Evolutionary conservation across 805 yeast genomes (phyloP).

Genomic region (Maudiozyma saulgeensis): DNA sequence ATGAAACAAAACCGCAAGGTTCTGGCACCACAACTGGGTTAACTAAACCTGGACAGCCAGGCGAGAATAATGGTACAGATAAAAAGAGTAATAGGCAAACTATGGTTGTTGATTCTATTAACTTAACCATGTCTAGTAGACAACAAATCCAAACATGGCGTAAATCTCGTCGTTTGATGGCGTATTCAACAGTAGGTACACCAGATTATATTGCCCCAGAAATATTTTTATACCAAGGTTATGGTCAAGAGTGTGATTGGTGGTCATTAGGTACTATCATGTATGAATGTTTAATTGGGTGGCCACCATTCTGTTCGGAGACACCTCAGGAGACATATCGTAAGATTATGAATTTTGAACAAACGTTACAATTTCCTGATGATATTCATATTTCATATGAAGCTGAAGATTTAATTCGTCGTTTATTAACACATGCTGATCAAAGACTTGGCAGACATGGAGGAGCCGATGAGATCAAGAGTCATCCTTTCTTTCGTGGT

Average conservation of each 20-base stretch:
- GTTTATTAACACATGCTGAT: constrained; percentile 69
- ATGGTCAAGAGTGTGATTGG: constrained; percentile 97
- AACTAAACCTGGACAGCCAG: constrained; percentile 29
- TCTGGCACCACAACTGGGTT: constrained; percentile 19
- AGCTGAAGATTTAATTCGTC: constrained; percentile 74
- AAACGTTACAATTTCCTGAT: constrained; percentile 79
- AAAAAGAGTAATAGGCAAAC: constrained; percentile 46
- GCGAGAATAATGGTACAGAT: constrained; percentile 9
- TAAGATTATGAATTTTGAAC: constrained; percentile 86
- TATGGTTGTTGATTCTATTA: constrained; percentile 88
- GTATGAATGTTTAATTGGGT: constrained; percentile 92
- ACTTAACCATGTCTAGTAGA: constrained; percentile 86
- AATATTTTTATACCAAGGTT: constrained; percentile 84
- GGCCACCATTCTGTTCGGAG: constrained; percentile 96
- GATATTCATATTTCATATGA: constrained; percentile 85
- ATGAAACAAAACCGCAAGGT: constrained; percentile 19
- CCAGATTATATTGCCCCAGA: constrained; percentile 97
- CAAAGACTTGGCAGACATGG: constrained; percentile 75
- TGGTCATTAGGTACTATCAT: constrained; percentile 95
- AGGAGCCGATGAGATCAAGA: constrained; percentile 87
- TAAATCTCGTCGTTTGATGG: constrained; percentile 83
- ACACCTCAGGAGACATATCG: constrained; percentile 90
- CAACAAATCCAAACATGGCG: constrained; percentile 97
- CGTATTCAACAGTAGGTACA: constrained; percentile 92
- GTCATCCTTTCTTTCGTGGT: constrained; percentile 90